phyloP scores from a whole-genome alignment of 1,139 yeast species.

The Diutina neorugosa region DNA sequence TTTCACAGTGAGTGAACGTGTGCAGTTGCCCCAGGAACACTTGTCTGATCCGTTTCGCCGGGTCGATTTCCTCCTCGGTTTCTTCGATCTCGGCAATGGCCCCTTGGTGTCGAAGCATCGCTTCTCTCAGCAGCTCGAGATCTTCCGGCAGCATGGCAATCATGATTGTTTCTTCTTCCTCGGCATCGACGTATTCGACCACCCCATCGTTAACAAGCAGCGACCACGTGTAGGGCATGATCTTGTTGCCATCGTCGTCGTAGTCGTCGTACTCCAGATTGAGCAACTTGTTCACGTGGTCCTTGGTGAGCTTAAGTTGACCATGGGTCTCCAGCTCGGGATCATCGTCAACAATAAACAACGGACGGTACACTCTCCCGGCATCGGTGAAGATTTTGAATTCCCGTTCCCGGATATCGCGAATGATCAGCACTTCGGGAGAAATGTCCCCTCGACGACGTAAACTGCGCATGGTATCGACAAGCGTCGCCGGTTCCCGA shows the following conservation, averaged over 20 bases:
- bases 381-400: slow-evolving; percentile 96
- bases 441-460: slow-evolving; percentile 94
- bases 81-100: slow-evolving; percentile 36
- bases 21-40: slow-evolving; percentile 51
- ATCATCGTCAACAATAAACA: slow-evolving; percentile 83
- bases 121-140: slow-evolving; percentile 51
- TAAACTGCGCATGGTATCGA: slow-evolving; percentile 80
- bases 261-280: slow-evolving; percentile 52
- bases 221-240: slow-evolving; percentile 60
- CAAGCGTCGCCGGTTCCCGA: slow-evolving; percentile 85
- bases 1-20: slow-evolving; percentile 97
- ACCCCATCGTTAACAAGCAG: slow-evolving; percentile 75
- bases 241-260: slow-evolving; percentile 30
- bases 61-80: slow-evolving; percentile 45
- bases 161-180: slow-evolving; percentile 95
- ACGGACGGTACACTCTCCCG: slow-evolving; percentile 93
- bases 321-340: slow-evolving; percentile 65
- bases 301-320: slow-evolving; percentile 73
- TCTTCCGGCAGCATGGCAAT: slow-evolving; percentile 99
- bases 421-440: slow-evolving; percentile 90
- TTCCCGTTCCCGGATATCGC: slow-evolving; percentile 95
- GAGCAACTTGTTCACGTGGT: slow-evolving; percentile 61
- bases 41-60: slow-evolving; percentile 83
- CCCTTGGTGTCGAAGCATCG: slow-evolving; percentile 35
- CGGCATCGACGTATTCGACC: slow-evolving; percentile 92